Evolutionary conservation across 768 basidiomycete genomes (phyloP), one percentile per base, ranked within the genome.

Genomic region (Tylopilus vinaceipallidus): DNA sequence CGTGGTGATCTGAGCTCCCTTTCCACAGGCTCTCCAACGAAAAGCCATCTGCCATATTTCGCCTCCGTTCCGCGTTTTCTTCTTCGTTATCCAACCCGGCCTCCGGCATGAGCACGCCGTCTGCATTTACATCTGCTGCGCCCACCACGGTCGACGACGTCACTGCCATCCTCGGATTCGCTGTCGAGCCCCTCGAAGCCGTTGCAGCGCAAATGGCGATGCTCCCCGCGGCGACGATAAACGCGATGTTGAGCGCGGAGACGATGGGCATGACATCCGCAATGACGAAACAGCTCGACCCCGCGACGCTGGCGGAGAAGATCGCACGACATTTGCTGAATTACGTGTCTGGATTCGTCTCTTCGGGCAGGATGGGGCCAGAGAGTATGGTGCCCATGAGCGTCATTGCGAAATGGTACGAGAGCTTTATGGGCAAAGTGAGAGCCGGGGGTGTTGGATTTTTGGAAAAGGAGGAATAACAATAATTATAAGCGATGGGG

Each of bases 1-100:
- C 13, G 16, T 16, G 13, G n/a, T 6, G 6, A 20, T 17, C 34
- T 16, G 9, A 36, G 42, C 19, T 19, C 32, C 14, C 23, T 14
- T 51, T 42, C 14, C 4, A 32, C 55, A 93, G 91, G 83, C 75
- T 95, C 22, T 90, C 90, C 13, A 92, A 92, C 62, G 89, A 91
- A 27, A 92, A 92, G 63, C 91, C 91, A 0, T 91, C 89, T 11
- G 88, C 90, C 1, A 90, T 93, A 61, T 92, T 92, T 71, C 88
- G 91, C 20, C 74, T 92, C 20, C 80, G 84, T 4, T 83, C 86
- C 8, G 79, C 79, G 11, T 86, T 82, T 61, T 73, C 71, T n/a
- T 58, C 73, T 0, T 55, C 73, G 0, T 46, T 61, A 11, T 52
- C 69, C 7, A 53, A 59, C 34, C 62, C 71, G 6, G 59, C 63